Percentiles rank a stretch among this genome's conserved stretches.
phyloP scores from a whole-genome alignment of 2,329 filamentous ascomycete genomes.

The Aphanoascus verrucosus region DNA sequence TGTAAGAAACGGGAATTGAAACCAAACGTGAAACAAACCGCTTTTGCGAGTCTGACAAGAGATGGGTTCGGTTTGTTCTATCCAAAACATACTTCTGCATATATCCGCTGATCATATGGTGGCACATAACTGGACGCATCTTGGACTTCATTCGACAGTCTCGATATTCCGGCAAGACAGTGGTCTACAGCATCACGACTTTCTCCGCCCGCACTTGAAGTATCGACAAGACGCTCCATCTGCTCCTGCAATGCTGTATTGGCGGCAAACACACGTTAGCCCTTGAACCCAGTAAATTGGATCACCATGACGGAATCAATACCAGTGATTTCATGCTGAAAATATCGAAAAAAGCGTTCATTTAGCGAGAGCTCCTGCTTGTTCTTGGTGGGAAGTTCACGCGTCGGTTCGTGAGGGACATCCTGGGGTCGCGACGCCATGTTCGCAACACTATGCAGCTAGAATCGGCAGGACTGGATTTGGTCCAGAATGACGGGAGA shows the following conservation, averaged over 20 bases:
- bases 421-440: constrained; percentile 3
- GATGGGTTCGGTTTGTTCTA: background rate
- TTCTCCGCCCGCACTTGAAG: constrained; percentile 57
- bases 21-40: constrained; percentile 3
- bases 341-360: constrained; percentile 74
- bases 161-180: constrained; percentile 66
- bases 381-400: constrained; percentile 19
- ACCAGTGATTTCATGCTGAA: constrained; percentile 65
- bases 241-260: constrained; percentile 62
- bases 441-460: background rate
- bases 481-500: background rate
- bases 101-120: constrained; percentile 79
- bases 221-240: constrained; percentile 56
- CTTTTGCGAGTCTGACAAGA: background rate
- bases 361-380: constrained; percentile 44
- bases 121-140: constrained; percentile 75
- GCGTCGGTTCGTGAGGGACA: background rate
- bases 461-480: background rate
- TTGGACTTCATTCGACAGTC: constrained; percentile 71
- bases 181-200: constrained; percentile 71
- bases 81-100: constrained; percentile 53
- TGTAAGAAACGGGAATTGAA: constrained; percentile 6
- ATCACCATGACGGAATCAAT: constrained; percentile 20
- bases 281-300: background rate
- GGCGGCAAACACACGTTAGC: background rate